Evolutionary conservation across 2,329 filamentous ascomycete species (phyloP), one percentile per base, ranked within the genome.

Genomic region (Talaromyces atroroseus): DNA sequence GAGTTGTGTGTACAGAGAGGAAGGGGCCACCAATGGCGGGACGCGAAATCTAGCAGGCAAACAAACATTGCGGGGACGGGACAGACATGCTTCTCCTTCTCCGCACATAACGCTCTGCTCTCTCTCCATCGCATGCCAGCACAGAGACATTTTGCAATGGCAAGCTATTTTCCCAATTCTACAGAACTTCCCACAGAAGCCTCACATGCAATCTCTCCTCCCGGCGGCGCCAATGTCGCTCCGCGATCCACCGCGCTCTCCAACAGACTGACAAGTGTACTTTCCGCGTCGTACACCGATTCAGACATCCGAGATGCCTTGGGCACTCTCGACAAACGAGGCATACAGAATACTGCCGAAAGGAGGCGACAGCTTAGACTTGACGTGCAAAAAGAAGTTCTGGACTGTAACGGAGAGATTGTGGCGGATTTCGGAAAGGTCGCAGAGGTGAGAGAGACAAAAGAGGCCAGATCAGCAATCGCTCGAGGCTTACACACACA

Each of bases 261-360:
- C 7, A 87, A 87, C 59, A 90, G 94, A 68, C 83, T 96, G 63
- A 89, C 90, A 23, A 86, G 83, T 59, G 88, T 97, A 42, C 82
- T 97, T 49, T 96, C 94, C 3, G 87, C 90, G 2, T 96, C 92
- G 0, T 96, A 96, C 74, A 88, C 91, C 6, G 94, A 97, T 72
- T 81, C 89, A 5, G 92, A 96, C 63, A 95, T 97, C 63, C 84
- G 90, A 62, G 89, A 95, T 76, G 87, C 91, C 14, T 76, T 99
- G 29, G 78, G 82, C 52, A 83, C 94, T 1, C 76, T 97, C 20
- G 92, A 96, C 72, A 76, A 83, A 50, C 82, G 89, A 36, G 80
- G 80, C 0, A 71, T 91, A 14, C 76, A 81, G 55, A 96, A 95
- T 68, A 89, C 84, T 12, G 80, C 89, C 10, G 88, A 92, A 62